Evolutionary conservation across 768 basidiomycete species (phyloP), one percentile per base, ranked within the genome.

Genomic region (Tricholoma flavovirens): DNA sequence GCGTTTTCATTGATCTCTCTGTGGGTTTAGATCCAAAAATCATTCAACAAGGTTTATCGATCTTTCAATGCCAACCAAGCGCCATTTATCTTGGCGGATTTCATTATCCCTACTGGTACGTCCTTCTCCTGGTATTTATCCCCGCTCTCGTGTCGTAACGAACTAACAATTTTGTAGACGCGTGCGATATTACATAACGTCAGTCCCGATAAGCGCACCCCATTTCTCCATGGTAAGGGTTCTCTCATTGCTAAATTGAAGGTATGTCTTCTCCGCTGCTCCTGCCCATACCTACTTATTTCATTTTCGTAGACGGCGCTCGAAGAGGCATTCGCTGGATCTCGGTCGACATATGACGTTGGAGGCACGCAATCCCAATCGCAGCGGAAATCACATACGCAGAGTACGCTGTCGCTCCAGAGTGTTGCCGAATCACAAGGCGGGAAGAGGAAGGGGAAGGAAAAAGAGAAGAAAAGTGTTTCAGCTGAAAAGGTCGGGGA

Each of bases 171-270:
- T 12, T 14, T 29, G 30, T 59, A 94, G 92, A 85, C 55, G 75
- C 83, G 0, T 90, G 84, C 63, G 97, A 99, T 66, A 84, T 99
- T 64, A 99, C n/a, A n/a, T n/a, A n/a, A 99, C 59, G 90, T 98
- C 57, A 91, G 86, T 59, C 96, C 97, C 0, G 97, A 98, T 73
- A 99, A 98, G 66, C 81, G 96, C n/a, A 95, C 93, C 0, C 88
- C 98, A 35, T 86, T 97, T 51, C 65, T 99, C 10, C 93, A 98
- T 62, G 86, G 86, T 67, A 96, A 99, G 68, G 77, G 76, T 10
- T 88, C 87, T 58, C 71, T 99, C 15, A 77, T 98, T 0, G 71
- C 81, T 2, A 83, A 86, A 0, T 77, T 98, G 38, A 94, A 90
- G 75, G 93, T 93, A 53, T 40, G n/a, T n/a, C 7, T 19, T 7